These are phyloP conservation scores for Tuber calosporum DNA, from an alignment of 495 filamentous ascomycete genomes.

Conservation along the genomic window DNA sequence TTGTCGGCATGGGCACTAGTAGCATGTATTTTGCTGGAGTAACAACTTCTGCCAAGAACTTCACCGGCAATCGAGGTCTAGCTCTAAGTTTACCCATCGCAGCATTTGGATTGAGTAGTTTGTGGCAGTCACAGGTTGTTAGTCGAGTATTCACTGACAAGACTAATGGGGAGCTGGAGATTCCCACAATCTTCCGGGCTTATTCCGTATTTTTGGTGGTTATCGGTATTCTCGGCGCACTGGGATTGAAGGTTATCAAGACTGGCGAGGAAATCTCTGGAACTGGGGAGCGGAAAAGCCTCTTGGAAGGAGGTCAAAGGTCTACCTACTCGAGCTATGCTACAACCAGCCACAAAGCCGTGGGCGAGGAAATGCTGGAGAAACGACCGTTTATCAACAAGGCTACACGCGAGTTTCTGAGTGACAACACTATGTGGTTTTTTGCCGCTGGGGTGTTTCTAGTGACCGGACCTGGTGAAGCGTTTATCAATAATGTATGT, in stretches of 20 bases:
- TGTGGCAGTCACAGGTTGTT: slow-evolving; percentile 90
- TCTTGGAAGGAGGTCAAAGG: slow-evolving; percentile 21
- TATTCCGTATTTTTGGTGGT: slow-evolving; percentile 59
- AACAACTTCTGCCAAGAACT: slow-evolving; percentile 96
- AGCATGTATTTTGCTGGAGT: slow-evolving; percentile 83
- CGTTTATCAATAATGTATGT: slow-evolving; percentile 83
- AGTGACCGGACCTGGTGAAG: slow-evolving; percentile 87
- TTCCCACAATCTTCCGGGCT: slow-evolving; percentile 80
- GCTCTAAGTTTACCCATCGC: slow-evolving; percentile 89
- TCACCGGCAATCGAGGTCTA: slow-evolving; percentile 72
- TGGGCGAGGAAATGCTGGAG: slow-evolving; percentile 43
- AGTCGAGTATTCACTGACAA: slow-evolving; percentile 66
- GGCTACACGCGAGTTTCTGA: slow-evolving; percentile 74
- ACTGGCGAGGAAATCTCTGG: slow-evolving; percentile 48
- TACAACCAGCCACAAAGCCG: slow-evolving; percentile 9
- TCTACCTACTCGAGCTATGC: slow-evolving; percentile 16
- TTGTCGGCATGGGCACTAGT: slow-evolving; percentile 73
- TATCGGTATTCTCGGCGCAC: slow-evolving; percentile 66
- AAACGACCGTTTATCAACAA: slow-evolving; percentile 70
- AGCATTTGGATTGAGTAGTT: slow-evolving; percentile 82
- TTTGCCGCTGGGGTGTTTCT: slow-evolving; percentile 89
- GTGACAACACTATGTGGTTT: slow-evolving; percentile 91
- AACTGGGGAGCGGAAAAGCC: slow-evolving; percentile 47
- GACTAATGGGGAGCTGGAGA: slow-evolving; percentile 66
- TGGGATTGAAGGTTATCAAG: slow-evolving; percentile 57